These are phyloP conservation scores for Lepiota brunneoincarnata DNA, from an alignment of 768 basidiomycete genomes.

Conservation along the genomic window DNA sequence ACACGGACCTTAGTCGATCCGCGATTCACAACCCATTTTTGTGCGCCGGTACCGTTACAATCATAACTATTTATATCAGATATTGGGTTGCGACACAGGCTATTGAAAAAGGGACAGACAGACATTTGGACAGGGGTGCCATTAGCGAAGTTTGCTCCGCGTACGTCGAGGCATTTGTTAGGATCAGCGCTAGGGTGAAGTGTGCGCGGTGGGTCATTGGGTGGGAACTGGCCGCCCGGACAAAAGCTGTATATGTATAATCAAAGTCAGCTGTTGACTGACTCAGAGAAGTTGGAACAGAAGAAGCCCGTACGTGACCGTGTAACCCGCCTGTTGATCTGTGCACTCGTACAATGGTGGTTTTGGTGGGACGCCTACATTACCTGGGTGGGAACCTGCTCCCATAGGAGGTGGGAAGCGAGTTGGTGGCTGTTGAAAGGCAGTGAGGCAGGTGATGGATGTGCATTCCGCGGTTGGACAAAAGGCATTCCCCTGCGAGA, in stretches of 20 bases:
- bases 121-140: conserved; percentile 35
- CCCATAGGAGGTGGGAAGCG: conserved; percentile 19
- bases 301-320: conserved; percentile 23
- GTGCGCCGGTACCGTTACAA: conserved; percentile 23
- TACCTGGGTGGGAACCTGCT: too few relatives aligned
- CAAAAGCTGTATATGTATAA: conserved; percentile 22
- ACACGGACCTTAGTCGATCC: conserved; percentile 17
- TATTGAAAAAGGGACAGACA: too few relatives aligned
- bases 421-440: conserved; percentile 23
- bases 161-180: conserved; percentile 32
- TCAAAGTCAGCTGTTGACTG: too few relatives aligned
- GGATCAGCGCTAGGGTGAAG: conserved; percentile 11
- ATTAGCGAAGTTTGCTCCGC: conserved; percentile 25
- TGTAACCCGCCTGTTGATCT: conserved; percentile 18
- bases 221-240: conserved; percentile 21
- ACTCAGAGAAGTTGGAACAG: neutral
- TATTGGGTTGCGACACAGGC: too few relatives aligned
- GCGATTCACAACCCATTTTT: conserved; percentile 19
- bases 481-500: conserved; percentile 17
- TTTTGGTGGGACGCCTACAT: conserved; percentile 14
- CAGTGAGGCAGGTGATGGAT: conserved; percentile 18
- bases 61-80: conserved; percentile 18
- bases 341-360: conserved; percentile 23
- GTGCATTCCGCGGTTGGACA: conserved; percentile 22
- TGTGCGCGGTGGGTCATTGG: conserved; percentile 15